Conservation (phyloP, 805 yeast genomes). For the Candida xiaguanensis region DNA sequence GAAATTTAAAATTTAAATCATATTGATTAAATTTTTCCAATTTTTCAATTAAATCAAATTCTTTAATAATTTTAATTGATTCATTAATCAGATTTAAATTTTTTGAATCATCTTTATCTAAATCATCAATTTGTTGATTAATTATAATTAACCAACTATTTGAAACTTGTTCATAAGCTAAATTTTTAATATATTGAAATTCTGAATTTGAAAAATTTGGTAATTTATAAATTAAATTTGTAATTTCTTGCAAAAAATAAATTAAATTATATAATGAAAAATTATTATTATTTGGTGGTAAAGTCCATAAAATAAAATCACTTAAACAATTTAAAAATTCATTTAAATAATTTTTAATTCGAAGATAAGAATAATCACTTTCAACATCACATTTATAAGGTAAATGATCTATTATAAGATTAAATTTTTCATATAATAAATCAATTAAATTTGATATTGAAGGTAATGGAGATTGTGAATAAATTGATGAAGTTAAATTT, state of each 20-base stretch:
- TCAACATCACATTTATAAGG: constrained; percentile 75
- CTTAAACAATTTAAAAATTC: constrained; percentile 69
- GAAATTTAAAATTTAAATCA: constrained; percentile 37
- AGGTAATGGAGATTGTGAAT: constrained; percentile 54
- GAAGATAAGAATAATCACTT: constrained; percentile 71
- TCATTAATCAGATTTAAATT: constrained; percentile 13
- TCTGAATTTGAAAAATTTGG: constrained; percentile 64
- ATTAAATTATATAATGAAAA: constrained; percentile 44
- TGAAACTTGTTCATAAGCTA: constrained; percentile 60
- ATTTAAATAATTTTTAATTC: constrained; percentile 64
- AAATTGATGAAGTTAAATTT: constrained; percentile 50
- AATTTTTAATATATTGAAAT: constrained; percentile 46
- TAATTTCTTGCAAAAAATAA: constrained; percentile 59
- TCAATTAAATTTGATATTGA: constrained; percentile 49
- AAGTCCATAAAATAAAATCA: constrained; percentile 67
- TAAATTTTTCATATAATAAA: constrained; percentile 45
- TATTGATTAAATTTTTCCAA: constrained; percentile 43
- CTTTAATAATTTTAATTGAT: constrained; percentile 28
- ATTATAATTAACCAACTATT: constrained; percentile 54
- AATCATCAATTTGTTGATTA: constrained; percentile 21
- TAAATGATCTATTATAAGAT: constrained; percentile 44
- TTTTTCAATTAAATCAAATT: constrained; percentile 38
- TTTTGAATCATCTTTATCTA: constrained; percentile 12
- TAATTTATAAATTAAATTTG: constrained; percentile 54
- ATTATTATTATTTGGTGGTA: constrained; percentile 67